phyloP scores from a whole-genome alignment of 2,329 filamentous ascomycete species.

The Camptophora hylomeconis region DNA sequence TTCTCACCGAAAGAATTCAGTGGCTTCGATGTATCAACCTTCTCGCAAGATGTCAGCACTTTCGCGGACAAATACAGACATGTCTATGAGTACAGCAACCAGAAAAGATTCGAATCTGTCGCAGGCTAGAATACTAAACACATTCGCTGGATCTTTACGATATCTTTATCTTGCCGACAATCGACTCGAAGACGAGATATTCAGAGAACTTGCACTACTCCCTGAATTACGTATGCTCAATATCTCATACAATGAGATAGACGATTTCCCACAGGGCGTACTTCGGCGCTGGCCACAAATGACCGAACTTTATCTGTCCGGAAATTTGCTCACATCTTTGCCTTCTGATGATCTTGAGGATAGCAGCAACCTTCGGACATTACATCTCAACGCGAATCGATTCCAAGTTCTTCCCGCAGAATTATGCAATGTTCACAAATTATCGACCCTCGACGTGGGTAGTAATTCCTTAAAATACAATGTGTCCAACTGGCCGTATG shows the following conservation, averaged over 20 bases:
- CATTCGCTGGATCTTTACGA: conserved; percentile 74
- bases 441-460: conserved; percentile 84
- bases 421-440: conserved; percentile 82
- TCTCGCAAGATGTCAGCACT: conserved; percentile 73
- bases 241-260: conserved; percentile 86
- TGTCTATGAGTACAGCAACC: conserved; percentile 42
- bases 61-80: conserved; percentile 51
- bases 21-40: conserved; percentile 67
- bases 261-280: conserved; percentile 78
- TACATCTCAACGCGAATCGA: conserved; percentile 95
- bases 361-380: conserved; percentile 68
- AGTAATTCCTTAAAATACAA: conserved; percentile 97
- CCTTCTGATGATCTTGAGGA: conserved; percentile 92
- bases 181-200: conserved; percentile 83
- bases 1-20: conserved; percentile 61
- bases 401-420: conserved; percentile 95
- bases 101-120: conserved; percentile 85
- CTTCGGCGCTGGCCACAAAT: conserved; percentile 84
- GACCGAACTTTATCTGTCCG: conserved; percentile 84
- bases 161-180: conserved; percentile 89
- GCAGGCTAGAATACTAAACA: conserved; percentile 58
- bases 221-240: conserved; percentile 80
- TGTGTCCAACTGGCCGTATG: conserved; percentile 96
- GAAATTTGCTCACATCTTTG: conserved; percentile 82
- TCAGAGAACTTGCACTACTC: conserved; percentile 75